Evolutionary conservation across 176 grass and related monocot genomes (phyloP).

Genomic region (Musa acuminata): DNA sequence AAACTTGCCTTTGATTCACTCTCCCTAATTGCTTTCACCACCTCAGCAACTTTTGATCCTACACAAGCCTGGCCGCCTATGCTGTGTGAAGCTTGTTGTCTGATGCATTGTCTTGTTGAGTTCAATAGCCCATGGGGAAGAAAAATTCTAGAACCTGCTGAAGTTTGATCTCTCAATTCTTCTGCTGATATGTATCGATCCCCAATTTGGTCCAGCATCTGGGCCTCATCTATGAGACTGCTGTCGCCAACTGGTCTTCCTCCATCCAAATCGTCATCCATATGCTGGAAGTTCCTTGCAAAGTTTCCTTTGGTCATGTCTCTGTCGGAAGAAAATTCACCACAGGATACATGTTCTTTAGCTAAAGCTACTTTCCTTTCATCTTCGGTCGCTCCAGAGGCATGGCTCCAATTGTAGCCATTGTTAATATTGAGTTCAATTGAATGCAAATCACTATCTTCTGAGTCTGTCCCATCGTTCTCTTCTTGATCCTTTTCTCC

Average conservation of each 20-base stretch:
- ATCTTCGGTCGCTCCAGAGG: conserved; percentile 2
- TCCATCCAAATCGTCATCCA: not conserved
- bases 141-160: not conserved
- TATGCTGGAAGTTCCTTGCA: not conserved
- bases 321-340: not conserved
- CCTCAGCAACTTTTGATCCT: conserved; percentile 1
- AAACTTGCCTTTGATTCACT: not conserved
- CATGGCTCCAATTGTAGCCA: conserved; percentile 41
- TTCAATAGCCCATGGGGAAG: not conserved
- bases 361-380: not conserved
- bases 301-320: not conserved
- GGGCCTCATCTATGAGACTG: not conserved
- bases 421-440: conserved; percentile 30
- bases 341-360: not conserved
- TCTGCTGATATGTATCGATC: not conserved
- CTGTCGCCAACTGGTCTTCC: not conserved
- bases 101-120: not conserved
- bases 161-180: not conserved
- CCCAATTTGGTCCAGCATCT: not conserved
- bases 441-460: conserved; percentile 12
- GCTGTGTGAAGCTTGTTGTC: not conserved
- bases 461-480: not conserved
- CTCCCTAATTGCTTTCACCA: not conserved
- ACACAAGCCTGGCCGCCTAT: not conserved
- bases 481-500: conserved; percentile 9